Evolutionary conservation across 345 rosid genomes (phyloP).

Genomic region (Salix suchowensis): DNA sequence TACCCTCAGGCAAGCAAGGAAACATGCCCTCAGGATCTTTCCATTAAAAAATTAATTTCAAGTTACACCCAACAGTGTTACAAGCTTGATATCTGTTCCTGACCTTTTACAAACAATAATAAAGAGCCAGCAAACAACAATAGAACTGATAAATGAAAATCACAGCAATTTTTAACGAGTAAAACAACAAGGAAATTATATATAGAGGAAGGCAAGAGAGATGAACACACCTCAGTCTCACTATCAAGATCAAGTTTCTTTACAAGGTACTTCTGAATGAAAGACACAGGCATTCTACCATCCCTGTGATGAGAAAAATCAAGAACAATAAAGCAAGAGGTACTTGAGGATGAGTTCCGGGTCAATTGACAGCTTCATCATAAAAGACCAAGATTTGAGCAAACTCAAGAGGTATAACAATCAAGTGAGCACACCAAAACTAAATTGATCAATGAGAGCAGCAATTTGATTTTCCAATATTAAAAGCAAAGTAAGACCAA

Average conservation of each 20-base stretch:
- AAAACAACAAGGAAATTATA: neutral
- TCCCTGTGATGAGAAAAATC: conserved; percentile 47
- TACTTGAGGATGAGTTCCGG: neutral
- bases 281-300: conserved; percentile 67
- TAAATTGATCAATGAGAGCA: neutral
- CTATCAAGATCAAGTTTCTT: conserved; percentile 61
- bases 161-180: neutral
- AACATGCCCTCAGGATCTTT: neutral
- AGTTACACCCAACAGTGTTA: neutral
- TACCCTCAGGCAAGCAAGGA: no score
- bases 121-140: neutral
- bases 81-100: neutral
- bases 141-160: neutral
- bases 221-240: conserved; percentile 65
- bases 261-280: conserved; percentile 75
- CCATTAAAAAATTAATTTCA: neutral
- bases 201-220: neutral
- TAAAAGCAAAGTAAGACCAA: neutral
- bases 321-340: neutral
- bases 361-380: neutral
- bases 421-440: neutral
- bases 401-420: neutral
- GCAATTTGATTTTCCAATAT: neutral
- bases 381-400: neutral
- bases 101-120: neutral